Evolutionary conservation across 179 eudicot species (phyloP).

Genomic region (Carnegiea gigantea): DNA sequence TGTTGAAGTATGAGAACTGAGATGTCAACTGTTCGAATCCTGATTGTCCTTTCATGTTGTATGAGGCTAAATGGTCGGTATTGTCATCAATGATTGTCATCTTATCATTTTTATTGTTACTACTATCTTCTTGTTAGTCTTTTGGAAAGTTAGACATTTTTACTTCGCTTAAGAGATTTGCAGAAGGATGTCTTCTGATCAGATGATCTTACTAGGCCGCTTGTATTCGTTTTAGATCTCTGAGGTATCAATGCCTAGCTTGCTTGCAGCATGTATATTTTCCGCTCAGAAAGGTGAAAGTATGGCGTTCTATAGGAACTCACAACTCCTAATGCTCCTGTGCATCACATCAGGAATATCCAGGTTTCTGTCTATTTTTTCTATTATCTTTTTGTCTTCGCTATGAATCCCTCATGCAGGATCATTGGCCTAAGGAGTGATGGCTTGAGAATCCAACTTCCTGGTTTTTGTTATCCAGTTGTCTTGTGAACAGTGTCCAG

Average conservation of each 20-base stretch:
- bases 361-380: constrained; percentile 33
- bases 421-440: background rate
- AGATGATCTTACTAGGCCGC: background rate
- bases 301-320: constrained; percentile 35
- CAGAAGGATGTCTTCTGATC: background rate
- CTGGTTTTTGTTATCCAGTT: background rate
- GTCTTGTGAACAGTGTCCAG: background rate
- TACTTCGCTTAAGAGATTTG: background rate
- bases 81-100: background rate
- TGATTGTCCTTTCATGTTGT: no score
- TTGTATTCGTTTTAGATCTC: constrained; percentile 35
- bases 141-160: background rate
- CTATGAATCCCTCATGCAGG: background rate
- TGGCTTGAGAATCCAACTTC: background rate
- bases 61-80: background rate
- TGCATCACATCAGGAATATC: constrained; percentile 50
- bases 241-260: constrained; percentile 49
- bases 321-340: constrained; percentile 33
- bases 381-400: background rate
- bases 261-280: constrained; percentile 50
- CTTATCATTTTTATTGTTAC: background rate
- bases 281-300: constrained; percentile 54
- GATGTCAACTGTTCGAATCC: no score
- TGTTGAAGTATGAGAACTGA: no score
- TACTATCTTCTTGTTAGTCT: background rate